Base-by-base conservation (phyloP, 805 yeast species). In the Ogataea parapolymorpha region DNA sequence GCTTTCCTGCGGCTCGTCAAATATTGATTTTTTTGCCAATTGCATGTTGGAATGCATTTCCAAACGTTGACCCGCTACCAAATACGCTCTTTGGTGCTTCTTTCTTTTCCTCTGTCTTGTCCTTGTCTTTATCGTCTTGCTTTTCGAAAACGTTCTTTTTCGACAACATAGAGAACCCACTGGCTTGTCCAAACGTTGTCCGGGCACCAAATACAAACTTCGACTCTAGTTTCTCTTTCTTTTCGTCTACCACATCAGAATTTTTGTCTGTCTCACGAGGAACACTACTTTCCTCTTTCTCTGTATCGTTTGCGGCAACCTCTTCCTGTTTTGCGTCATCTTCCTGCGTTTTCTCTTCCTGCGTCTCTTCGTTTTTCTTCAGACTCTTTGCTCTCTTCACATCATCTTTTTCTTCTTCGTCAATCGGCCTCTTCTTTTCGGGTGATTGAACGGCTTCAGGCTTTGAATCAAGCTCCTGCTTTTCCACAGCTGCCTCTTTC, bases 151-250 rank as follows among this genome's bases (percentile, higher is more conserved):
- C 67, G 38, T 59, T 64, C 32, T 56, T 61, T 39, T 41, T 50
- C 7, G 56, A 52, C 32, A 64, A 43, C 50, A 63, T 47, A 1
- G 67, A 59, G 36, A 70, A 69, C 2, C 70, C 69, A 23, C 58
- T 58, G 33, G 66, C 57, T 2, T 67, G 65, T 9, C 80, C 80
- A 55, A 78, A 77, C 17, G 68, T 53, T 0, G 81, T 68, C 3
- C 72, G 56, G 1, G 78, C 63, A 8, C 84, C 85, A 65, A 79
- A 79, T 1, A 76, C 79, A 57, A 74, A 76, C 48, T 69, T 71
- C 16, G 78, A 72, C 40, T 42, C 44, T 9, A 42, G 30, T 12
- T 16, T 27, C 14, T 33, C 42, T 17, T 16, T 35, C 17, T 37
- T 33, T 32, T 16, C 40, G 26, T 28, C 30, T 12, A 14, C 10